Evolutionary conservation across 2,329 filamentous ascomycete genomes (phyloP), one percentile per base, ranked within the genome.

Genomic region (Dendrostoma leiphaemia): DNA sequence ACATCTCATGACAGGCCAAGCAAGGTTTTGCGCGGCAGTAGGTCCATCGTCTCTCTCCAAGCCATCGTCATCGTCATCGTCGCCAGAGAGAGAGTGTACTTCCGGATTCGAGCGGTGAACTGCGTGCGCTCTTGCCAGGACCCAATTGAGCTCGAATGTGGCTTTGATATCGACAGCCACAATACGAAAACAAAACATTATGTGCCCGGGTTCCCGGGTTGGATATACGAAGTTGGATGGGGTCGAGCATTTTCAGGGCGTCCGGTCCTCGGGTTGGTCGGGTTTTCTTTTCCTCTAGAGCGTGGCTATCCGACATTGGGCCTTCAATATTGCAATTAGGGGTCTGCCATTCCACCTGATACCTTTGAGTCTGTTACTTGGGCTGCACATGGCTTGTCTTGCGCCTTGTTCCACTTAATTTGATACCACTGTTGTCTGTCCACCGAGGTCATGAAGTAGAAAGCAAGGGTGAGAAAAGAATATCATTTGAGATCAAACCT

Each of bases 11-110:
- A 17, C 37, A 59, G 57, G 57, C 57, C 32, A 59, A 59, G 50
- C 57, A 59, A 50, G 50, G 57, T 35, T 53, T 59, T 53, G 57
- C 57, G 47, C 54, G 51, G 50, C 57, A 59, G 37, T 59, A 59
- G 55, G 55, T 57, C 47, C 47, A 47, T 53, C 47, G 32, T 34
- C 49, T 57, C n/a, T 48, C 41, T 31, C 55, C 52, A n/a, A 40
- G 48, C 48, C 52, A 43, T 31, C 52, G 48, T 52, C 48, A 37
- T 31, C 52, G 48, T 52, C 48, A 37, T 34, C 43, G 37, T 35
- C 29, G 48, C 17, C n/a, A 38, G 24, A 5, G 21, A 12, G 32
- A 23, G 15, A 13, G n/a, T 24, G 15, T 31, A 13, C n/a, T 9
- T 28, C 13, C 24, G 12, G 21, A 12, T 13, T 40, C 35, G 29